A percentile compares a stretch with the other conserved stretches of the same genome.
Evolutionary conservation across 2,329 filamentous ascomycete species (phyloP).

Genomic region (Trichoderma breve): DNA sequence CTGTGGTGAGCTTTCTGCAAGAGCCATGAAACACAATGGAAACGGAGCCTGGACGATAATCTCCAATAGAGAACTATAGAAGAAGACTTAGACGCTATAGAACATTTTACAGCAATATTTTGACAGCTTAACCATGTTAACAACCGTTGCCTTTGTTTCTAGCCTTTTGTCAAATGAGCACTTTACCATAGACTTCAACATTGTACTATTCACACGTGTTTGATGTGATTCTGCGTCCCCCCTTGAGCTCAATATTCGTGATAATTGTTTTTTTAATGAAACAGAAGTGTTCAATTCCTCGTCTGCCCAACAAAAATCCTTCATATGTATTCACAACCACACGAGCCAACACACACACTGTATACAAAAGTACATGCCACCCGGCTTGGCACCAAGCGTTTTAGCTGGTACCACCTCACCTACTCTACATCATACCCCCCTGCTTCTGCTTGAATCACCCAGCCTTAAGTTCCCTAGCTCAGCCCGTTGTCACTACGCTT

Average conservation of each 20-base stretch:
- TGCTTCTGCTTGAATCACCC: conserved; percentile 5
- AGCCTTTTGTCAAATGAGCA: not conserved
- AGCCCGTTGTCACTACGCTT: conserved; percentile 13
- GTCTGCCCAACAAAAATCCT: not conserved
- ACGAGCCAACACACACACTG: not conserved
- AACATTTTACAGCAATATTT: not conserved
- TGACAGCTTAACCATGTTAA: not conserved
- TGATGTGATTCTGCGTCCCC: not conserved
- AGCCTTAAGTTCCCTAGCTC: conserved; percentile 14
- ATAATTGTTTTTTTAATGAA: not conserved
- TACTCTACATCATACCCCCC: conserved; percentile 1
- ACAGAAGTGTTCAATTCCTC: not conserved
- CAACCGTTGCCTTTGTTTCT: not conserved
- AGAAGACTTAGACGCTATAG: not conserved
- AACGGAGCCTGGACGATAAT: not conserved
- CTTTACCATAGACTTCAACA: not conserved
- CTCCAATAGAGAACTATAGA: not conserved
- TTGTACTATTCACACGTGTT: not conserved
- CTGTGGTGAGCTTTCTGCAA: conserved; percentile 8
- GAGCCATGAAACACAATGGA: not conserved
- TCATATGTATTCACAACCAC: not conserved
- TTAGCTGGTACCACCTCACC: not conserved
- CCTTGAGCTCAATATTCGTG: not conserved
- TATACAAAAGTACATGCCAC: not conserved
- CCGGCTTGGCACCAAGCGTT: not conserved